Conservation (phyloP, 2,329 filamentous ascomycete species). For the Colletotrichum filicis region DNA sequence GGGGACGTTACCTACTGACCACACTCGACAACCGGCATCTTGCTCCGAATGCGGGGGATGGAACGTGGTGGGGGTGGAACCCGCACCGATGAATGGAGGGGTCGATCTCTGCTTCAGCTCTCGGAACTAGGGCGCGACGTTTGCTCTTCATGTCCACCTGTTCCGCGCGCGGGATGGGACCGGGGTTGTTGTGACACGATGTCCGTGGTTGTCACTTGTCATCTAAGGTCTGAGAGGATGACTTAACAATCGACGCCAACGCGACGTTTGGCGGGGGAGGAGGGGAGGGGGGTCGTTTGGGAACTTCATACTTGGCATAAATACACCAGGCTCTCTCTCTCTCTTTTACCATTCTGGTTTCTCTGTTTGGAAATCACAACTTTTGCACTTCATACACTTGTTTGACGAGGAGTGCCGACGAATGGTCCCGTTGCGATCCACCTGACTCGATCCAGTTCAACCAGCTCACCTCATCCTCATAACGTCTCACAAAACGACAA, state of each 20-base stretch:
- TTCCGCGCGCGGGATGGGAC: not conserved
- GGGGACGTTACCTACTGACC: not conserved
- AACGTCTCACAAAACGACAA: not conserved
- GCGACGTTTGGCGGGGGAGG: not conserved
- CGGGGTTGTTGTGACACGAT: not conserved
- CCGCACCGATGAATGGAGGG: not conserved
- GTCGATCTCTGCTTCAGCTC: not conserved
- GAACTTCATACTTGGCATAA: not conserved
- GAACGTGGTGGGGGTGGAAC: not conserved
- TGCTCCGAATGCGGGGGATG: not conserved
- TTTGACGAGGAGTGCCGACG: not conserved
- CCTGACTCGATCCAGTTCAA: not conserved
- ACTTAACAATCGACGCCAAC: not conserved
- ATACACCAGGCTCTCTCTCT: not conserved
- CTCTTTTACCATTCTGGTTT: not conserved
- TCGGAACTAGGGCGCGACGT: not conserved
- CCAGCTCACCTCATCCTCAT: not conserved
- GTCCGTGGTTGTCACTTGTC: not conserved
- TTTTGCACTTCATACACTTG: not conserved
- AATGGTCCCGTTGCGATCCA: not conserved
- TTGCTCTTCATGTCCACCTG: not conserved
- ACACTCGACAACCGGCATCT: not conserved
- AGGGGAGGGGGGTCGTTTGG: not conserved
- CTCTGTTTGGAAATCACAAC: not conserved
- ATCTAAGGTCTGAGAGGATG: not conserved